phyloP scores from a whole-genome alignment of 2,329 filamentous ascomycete genomes.

The Diaporthe sp. region DNA sequence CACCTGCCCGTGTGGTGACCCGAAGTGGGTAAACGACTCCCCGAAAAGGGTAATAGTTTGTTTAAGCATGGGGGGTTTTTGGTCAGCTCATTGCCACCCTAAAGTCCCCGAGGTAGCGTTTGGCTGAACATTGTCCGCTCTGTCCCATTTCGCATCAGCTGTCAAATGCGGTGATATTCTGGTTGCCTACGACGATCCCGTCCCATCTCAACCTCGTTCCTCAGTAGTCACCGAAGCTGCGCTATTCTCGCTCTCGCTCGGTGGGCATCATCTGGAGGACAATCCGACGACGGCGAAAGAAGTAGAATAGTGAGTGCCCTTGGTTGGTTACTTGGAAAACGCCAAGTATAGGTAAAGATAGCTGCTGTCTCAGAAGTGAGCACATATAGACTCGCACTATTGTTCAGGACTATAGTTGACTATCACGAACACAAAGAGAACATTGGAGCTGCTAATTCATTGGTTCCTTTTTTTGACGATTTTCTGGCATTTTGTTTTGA shows the following conservation, averaged over 20 bases:
- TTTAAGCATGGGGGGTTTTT: background rate
- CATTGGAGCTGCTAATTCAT: background rate
- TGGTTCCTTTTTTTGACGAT: background rate
- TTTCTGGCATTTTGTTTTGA: conserved; percentile 18
- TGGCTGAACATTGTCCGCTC: conserved; percentile 12
- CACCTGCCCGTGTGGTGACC: background rate
- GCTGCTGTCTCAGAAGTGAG: background rate
- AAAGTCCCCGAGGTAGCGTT: background rate
- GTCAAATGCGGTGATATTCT: conserved; percentile 14
- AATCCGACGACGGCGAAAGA: background rate
- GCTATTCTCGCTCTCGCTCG: conserved; percentile 15
- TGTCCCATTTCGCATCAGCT: conserved; percentile 12
- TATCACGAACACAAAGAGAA: background rate
- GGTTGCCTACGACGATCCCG: conserved; percentile 1
- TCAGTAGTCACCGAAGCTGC: background rate
- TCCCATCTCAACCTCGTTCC: conserved; percentile 5
- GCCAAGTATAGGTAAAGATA: too few relatives aligned
- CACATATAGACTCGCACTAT: background rate
- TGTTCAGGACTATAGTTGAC: background rate
- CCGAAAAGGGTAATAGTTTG: background rate
- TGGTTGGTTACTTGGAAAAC: background rate
- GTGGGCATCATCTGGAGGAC: background rate
- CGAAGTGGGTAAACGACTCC: background rate
- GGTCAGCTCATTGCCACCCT: background rate
- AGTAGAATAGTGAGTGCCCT: background rate